These are phyloP conservation scores for Corymbia maculata DNA, from an alignment of 345 rosid genomes.

Conservation along the genomic window DNA sequence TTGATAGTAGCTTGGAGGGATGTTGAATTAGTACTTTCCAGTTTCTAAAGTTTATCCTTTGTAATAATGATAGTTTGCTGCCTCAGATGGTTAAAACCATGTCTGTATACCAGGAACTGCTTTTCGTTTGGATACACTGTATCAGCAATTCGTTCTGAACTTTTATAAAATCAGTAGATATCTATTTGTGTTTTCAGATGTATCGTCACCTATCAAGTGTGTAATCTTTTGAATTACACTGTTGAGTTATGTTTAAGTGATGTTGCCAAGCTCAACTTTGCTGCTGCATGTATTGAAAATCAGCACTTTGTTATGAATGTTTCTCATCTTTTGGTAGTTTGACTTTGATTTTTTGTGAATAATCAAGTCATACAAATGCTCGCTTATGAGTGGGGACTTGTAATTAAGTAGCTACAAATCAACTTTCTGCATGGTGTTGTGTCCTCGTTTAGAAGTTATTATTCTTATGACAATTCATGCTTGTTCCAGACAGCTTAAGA, in stretches of 20 bases:
- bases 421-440: not conserved
- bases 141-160: not conserved
- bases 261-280: not conserved
- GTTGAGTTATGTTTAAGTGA: not conserved
- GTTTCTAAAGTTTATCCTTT: not conserved
- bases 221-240: not conserved
- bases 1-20: not conserved
- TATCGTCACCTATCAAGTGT: not conserved
- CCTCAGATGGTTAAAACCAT: not conserved
- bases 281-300: not conserved
- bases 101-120: not conserved
- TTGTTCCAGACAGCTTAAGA: not conserved
- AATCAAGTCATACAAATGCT: not conserved
- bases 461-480: not conserved
- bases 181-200: not conserved
- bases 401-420: not conserved
- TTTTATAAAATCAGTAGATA: not conserved
- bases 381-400: not conserved
- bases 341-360: not conserved
- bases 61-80: not conserved
- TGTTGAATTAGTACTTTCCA: not conserved
- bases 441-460: not conserved
- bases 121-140: not conserved
- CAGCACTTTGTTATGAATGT: not conserved
- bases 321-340: not conserved